Base-by-base conservation (phyloP, 2,329 filamentous ascomycete species). In the Drechmeria coniospora region DNA sequence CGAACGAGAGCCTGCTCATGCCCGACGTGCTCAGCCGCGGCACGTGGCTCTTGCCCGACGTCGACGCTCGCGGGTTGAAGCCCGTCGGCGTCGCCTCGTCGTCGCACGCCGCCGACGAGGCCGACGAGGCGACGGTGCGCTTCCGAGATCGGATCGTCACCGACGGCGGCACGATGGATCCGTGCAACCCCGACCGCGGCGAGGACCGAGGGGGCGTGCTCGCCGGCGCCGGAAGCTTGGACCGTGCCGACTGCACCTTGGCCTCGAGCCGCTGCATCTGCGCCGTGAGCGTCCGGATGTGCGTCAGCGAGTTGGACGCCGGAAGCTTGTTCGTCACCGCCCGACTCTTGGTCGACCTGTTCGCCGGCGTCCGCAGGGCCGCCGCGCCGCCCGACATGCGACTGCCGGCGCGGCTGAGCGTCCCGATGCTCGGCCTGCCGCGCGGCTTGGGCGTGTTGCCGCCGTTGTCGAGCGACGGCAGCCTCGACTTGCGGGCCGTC, bases 201-300 rank as follows among this genome's bases (percentile, higher is more conserved):
- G 84, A 92, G 4, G 69, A 67, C 26, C 77, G 74, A 12, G 86
- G 83, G 4, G 86, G 84, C 1, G 79, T 90, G 30, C 63, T 66
- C 6, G 72, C 65, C 3, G 86, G 82, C 2, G 79, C 82, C 3
- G 90, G 90, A 13, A 98, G 68, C 54, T 90, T 93, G 21, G 87
- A 94, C 40, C 84, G 75, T 12, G 79, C 90, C 15, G 78, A 83
- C 35, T 95, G 84, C 8, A 98, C 87, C 24, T 90, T 73, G 36
- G 90, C 82, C 51, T 95, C 90, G 35, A 98, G 74, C 40, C 83
- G 81, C 54, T 94, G 83, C 84, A 95, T 94, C 56, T 95, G 90
- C 16, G 83, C 86, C 32, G 92, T 93, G 38, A 98, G 74, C 17
- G 78, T 79, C 37, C 87, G 82, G 45, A 98, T 92, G 50, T 98